Evolutionary conservation across 495 filamentous ascomycete species (phyloP).

Genomic region (Neurospora sp.): DNA sequence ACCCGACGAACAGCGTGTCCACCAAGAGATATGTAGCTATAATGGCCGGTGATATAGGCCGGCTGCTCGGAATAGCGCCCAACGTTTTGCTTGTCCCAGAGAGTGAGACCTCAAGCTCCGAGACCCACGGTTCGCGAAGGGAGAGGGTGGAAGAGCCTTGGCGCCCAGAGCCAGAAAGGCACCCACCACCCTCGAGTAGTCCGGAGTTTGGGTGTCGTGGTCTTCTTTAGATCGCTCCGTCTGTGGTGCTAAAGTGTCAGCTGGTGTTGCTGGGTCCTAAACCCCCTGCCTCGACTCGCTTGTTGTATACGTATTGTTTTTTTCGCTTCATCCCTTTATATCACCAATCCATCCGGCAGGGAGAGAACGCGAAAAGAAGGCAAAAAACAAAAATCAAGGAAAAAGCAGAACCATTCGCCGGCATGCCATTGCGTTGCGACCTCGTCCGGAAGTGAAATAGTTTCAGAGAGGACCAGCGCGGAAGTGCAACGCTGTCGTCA

Average conservation of each 20-base stretch:
- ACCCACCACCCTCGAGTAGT: not conserved
- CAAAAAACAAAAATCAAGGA: not conserved
- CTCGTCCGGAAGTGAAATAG: not conserved
- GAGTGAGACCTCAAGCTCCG: not conserved
- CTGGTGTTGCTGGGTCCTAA: not conserved
- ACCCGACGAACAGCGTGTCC: not conserved
- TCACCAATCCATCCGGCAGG: not conserved
- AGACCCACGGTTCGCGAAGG: slow-evolving; percentile 3
- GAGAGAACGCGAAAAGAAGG: not conserved
- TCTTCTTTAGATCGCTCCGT: not conserved
- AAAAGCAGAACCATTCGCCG: not conserved
- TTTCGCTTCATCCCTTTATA: not conserved
- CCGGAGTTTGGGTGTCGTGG: not conserved
- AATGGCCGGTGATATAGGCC: not conserved
- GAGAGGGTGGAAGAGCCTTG: too few relatives aligned
- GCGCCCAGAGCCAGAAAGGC: too few relatives aligned
- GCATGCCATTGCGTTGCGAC: not conserved
- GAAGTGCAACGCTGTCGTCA: not conserved
- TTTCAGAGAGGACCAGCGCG: not conserved
- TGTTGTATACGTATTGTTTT: not conserved
- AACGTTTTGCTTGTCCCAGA: not conserved
- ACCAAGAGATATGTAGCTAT: not conserved
- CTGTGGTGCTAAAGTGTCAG: not conserved
- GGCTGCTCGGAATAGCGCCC: not conserved
- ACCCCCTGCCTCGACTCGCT: not conserved